Base-by-base conservation (phyloP, 345 rosid species). In the Corymbia maculata region DNA sequence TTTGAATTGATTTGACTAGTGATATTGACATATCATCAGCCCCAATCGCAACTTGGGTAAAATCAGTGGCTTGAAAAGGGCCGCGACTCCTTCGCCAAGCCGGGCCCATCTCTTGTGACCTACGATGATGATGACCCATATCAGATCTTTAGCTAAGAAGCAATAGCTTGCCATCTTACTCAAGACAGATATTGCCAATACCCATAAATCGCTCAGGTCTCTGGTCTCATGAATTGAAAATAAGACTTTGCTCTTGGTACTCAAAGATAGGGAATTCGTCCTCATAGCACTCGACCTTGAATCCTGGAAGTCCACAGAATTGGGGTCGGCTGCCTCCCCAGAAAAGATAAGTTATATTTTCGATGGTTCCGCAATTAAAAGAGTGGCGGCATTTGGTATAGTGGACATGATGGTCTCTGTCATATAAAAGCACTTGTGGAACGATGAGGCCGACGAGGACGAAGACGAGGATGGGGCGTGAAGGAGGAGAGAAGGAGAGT, bases 331-430 rank as follows among this genome's bases (percentile, higher is more conserved):
- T 2, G 13, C 51, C 55, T 16, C 55, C 55, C 55, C 0, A 52
- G 4, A 52, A 52, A 52, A 8, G 0, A 3, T 52, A 17, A 52
- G 24, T 0, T 52, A 52, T 17, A 16, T 52, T 52, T 2, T 22
- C 22, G 0, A 52, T 0, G 24, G 0, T 52, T 17, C 4, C 4
- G 0, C 57, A 17, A 52, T 0, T 52, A 2, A 52, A 52, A 17
- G 57, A 52, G 57, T 4, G 0, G 55, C 6, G 55, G 21, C 57
- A 52, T 0, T 52, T 4, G 0, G 57, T 16, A 0, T 52, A 52
- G 21, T 16, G 55, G 55, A 52, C 21, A 52, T 52, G n/a, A n/a
- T 15, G 0, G 15, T 52, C 57, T 52, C 22, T 8, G 0, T 36
- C 42, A 4, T 4, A 36, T 0, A 17, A 52, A 52, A 52, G 55